Evolutionary conservation across 345 rosid genomes (phyloP), one percentile per base, ranked within the genome.

Genomic region (Pugionium cornutum): DNA sequence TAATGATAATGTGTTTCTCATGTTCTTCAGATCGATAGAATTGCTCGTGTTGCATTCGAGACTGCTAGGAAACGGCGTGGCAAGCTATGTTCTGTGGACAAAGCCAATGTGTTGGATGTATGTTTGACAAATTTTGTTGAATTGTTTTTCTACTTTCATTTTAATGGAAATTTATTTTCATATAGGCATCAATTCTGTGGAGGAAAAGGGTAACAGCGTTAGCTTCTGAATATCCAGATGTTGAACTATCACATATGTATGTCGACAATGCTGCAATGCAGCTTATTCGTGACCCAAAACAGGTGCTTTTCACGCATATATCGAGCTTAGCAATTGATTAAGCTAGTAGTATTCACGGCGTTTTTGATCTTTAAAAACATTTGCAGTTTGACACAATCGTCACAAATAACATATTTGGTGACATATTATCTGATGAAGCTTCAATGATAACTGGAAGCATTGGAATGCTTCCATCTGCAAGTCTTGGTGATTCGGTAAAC

Each of bases 381-480:
- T 18, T 84, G 83, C 91, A 92, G 98, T 92, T 92, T 76, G 98
- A 92, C 73, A 89, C 97, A 31, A 89, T 92, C 4, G 89, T 92
- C 56, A 92, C 98, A 29, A 92, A 92, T 84, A 92, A 92, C 86
- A 89, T 92, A 62, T 92, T 92, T 76, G 98, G 98, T 27, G 97
- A 92, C 79, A 89, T 89, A 68, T 81, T 92, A 65, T 92, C 98
- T 4, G 96, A 92, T 61, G 97, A 89, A 79, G 98, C 98, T 40
- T 92, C 98, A 29, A 89, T 92, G 96, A 89, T 92, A 71, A 89
- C 98, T 57, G 98, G 97, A 85, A 92, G 98, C 80, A 92, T 92
- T 53, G 97, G 99, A 68, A 94, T 94, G 99, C 97, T 94, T 71
- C 96, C 99, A 44, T 94, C 99, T 39, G 99, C 99, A 48, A 92